Conservation (phyloP, 2,329 filamentous ascomycete genomes). For the Aspergillus sp. region DNA sequence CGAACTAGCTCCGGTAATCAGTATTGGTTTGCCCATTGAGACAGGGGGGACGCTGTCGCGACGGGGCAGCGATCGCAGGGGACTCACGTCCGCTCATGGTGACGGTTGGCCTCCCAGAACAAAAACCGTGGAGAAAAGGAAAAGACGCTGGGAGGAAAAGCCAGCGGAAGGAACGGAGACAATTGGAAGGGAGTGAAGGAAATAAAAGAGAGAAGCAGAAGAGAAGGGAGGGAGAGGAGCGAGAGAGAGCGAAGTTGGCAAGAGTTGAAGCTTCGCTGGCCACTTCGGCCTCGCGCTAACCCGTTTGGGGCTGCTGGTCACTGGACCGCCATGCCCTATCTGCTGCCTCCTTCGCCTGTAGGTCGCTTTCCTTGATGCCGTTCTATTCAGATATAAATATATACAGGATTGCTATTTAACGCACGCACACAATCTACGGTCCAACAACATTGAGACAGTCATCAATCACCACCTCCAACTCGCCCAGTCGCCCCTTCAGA, state of each 20-base stretch:
- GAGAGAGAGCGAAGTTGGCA: slow-evolving; percentile 12
- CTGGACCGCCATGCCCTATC: slow-evolving; percentile 12
- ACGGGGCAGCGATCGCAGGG: slow-evolving; percentile 18
- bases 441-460: slow-evolving; percentile 47
- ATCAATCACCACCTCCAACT: slow-evolving; percentile 48
- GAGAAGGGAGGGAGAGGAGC: slow-evolving; percentile 15
- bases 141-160: slow-evolving; percentile 21
- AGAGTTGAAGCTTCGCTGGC: slow-evolving; percentile 22
- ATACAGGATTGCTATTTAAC: not conserved
- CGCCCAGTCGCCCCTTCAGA: slow-evolving; percentile 43
- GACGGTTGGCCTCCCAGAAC: slow-evolving; percentile 29
- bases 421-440: slow-evolving; percentile 11
- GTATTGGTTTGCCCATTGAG: slow-evolving; percentile 18
- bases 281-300: slow-evolving; percentile 31
- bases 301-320: slow-evolving; percentile 31
- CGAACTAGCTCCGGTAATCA: slow-evolving; percentile 55
- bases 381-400: not conserved
- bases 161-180: slow-evolving; percentile 27
- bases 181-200: slow-evolving; percentile 13
- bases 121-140: slow-evolving; percentile 16
- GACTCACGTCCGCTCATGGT: slow-evolving; percentile 53
- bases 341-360: slow-evolving; percentile 1
- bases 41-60: slow-evolving; percentile 11
- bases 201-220: slow-evolving; percentile 13
- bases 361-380: not conserved